A percentile compares a stretch with the other conserved stretches of the same genome.
phyloP scores from a whole-genome alignment of 2,329 filamentous ascomycete genomes.

The Sclerotiophoma versabilis region DNA sequence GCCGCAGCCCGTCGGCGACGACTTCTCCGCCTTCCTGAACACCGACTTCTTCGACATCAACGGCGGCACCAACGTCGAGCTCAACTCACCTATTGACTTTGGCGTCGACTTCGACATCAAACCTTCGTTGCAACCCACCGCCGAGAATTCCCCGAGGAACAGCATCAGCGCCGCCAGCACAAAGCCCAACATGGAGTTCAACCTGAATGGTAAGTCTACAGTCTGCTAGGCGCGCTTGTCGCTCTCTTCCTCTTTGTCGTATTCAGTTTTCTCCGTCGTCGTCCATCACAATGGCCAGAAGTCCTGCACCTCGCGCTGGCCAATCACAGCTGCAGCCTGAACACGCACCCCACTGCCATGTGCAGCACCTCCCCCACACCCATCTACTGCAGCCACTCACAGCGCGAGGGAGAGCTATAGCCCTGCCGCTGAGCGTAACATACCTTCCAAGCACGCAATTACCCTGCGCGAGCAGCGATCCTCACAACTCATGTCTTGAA shows the following conservation, averaged over 20 bases:
- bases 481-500: conserved; percentile 7
- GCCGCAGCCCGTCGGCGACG: conserved; percentile 51
- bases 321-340: conserved; percentile 27
- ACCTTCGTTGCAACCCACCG: conserved; percentile 21
- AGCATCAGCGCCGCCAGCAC: conserved; percentile 22
- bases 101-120: conserved; percentile 39
- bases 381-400: conserved; percentile 34
- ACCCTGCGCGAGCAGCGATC: conserved; percentile 15
- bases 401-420: conserved; percentile 24
- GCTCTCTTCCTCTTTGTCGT: conserved; percentile 3
- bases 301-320: conserved; percentile 23
- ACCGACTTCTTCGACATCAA: conserved; percentile 74
- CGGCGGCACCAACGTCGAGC: conserved; percentile 35
- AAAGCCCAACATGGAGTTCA: conserved; percentile 46
- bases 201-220: conserved; percentile 44
- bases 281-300: conserved; percentile 22
- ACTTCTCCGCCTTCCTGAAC: conserved; percentile 64
- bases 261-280: not conserved
- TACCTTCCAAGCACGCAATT: conserved; percentile 49
- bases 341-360: conserved; percentile 12
- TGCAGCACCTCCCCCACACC: conserved; percentile 41
- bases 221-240: conserved; percentile 16
- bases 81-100: conserved; percentile 36
- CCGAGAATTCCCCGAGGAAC: conserved; percentile 23
- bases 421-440: conserved; percentile 30